phyloP scores from a whole-genome alignment of 306 rosid genomes.

The Astragalus glycyphyllos region DNA sequence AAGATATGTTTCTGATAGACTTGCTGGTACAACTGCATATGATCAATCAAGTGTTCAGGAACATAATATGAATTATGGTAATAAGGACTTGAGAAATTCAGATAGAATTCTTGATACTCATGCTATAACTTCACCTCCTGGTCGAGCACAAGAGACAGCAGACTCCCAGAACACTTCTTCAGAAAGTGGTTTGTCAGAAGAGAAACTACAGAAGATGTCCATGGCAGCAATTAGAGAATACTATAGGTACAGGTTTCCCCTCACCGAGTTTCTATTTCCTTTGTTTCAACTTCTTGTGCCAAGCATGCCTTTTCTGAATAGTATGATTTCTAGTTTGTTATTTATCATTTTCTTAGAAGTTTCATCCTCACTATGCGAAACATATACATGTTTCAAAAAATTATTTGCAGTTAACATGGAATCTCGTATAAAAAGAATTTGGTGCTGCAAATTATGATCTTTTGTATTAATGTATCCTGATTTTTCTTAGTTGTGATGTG shows the following conservation, averaged over 20 bases:
- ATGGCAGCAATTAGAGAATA: slow-evolving; percentile 80
- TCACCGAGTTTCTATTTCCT: slow-evolving; percentile 25
- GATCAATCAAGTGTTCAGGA: slow-evolving; percentile 68
- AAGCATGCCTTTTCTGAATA: slow-evolving; percentile 17
- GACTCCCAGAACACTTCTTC: slow-evolving; percentile 44
- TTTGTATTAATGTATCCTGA: background rate
- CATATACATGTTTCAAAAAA: background rate
- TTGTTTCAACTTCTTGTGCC: slow-evolving; percentile 15
- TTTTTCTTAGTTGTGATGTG: slow-evolving; percentile 1
- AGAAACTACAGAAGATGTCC: slow-evolving; percentile 60
- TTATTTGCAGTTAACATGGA: background rate
- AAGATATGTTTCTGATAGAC: slow-evolving; percentile 61
- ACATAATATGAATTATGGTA: slow-evolving; percentile 54
- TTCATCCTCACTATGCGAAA: slow-evolving; percentile 1
- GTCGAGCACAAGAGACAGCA: slow-evolving; percentile 56
- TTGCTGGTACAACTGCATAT: slow-evolving; percentile 55
- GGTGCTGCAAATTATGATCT: background rate
- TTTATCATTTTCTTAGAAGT: slow-evolving; percentile 13
- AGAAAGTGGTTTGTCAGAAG: slow-evolving; percentile 57
- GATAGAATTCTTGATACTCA: slow-evolving; percentile 59
- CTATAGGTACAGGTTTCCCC: slow-evolving; percentile 65
- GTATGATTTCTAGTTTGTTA: background rate
- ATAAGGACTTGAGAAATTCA: slow-evolving; percentile 61
- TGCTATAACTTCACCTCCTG: slow-evolving; percentile 51
- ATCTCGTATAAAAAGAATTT: background rate